Evolutionary conservation across 116 monocot genomes (phyloP), one percentile per base, ranked within the genome.

Genomic region (Cymodocea nodosa): DNA sequence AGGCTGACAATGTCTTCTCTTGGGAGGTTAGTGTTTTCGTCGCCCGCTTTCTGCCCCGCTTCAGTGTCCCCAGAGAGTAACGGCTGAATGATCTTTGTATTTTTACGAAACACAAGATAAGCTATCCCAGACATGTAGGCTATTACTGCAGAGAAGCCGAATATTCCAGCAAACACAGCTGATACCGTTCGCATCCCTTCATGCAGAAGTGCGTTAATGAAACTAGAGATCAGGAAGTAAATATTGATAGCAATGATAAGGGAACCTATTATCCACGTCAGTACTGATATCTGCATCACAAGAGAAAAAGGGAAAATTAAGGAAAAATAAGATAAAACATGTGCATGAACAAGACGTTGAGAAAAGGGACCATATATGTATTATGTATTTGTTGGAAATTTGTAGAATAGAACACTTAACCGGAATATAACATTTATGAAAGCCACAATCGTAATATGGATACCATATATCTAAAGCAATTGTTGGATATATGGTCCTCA

Each of bases 201-300:
- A 34, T 86, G 65, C 5, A 98, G 50, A 35, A 98, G 78, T 51
- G 82, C 66, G 23, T 78, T 83, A 64, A 82, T 59, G 68, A 98
- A 92, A 63, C 82, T 80, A 13, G 88, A 72, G 24, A 79, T 69
- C 7, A 98, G 67, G 65, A 80, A 98, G 76, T 98, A 98, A 20
- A 77, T 78, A 73, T 92, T 98, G 76, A 92, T 98, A 51, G 79
- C 65, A 80, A 98, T 86, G 64, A 98, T 89, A 51, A 84, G 70
- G 4, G 73, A 75, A 51, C 98, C 73, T 58, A 86, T 82, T 62
- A 80, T 70, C 98, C 98, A 98, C 22, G 98, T 98, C 6, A 77
- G 14, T 23, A 75, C 82, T 34, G 97, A 76, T 40, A 78, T 82
- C 97, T 91, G 85, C 71, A 52, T 6, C 16, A 25, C 0, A 8